A percentile compares a stretch with the other conserved stretches of the same genome.
These are phyloP conservation scores for Oenanthe javanica DNA, from an alignment of 140 eudicot genomes.

Conservation along the genomic window DNA sequence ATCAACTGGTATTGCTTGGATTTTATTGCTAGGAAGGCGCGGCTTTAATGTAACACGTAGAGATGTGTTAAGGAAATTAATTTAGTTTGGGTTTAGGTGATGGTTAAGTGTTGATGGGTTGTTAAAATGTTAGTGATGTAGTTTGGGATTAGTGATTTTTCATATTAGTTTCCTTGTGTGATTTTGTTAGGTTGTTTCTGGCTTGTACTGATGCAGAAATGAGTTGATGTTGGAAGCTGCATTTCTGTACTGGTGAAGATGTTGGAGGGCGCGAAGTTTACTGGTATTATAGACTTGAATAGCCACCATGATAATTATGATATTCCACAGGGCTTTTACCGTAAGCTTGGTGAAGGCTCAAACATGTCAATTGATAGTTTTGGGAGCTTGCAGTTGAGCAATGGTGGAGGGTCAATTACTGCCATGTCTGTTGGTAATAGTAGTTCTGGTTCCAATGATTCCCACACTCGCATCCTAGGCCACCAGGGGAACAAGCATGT, in stretches of 20 bases:
- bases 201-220: constrained; percentile 40
- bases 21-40: background rate
- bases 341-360: constrained; percentile 82
- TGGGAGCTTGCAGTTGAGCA: constrained; percentile 76
- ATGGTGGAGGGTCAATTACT: constrained; percentile 77
- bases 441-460: constrained; percentile 86
- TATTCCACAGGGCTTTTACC: constrained; percentile 69
- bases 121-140: background rate
- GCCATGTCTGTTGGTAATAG: constrained; percentile 92
- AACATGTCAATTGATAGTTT: constrained; percentile 87
- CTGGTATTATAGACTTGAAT: constrained; percentile 75
- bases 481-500: constrained; percentile 78
- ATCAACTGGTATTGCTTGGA: background rate
- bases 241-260: constrained; percentile 25
- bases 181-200: constrained; percentile 12
- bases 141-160: background rate
- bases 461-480: constrained; percentile 73
- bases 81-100: background rate
- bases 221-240: constrained; percentile 17
- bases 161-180: constrained; percentile 11
- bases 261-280: constrained; percentile 87
- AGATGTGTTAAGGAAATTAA: background rate
- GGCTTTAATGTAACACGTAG: background rate
- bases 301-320: constrained; percentile 57
- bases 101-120: background rate